phyloP scores from a whole-genome alignment of 2,329 filamentous ascomycete genomes.

The Neodidymelliopsis sp. region DNA sequence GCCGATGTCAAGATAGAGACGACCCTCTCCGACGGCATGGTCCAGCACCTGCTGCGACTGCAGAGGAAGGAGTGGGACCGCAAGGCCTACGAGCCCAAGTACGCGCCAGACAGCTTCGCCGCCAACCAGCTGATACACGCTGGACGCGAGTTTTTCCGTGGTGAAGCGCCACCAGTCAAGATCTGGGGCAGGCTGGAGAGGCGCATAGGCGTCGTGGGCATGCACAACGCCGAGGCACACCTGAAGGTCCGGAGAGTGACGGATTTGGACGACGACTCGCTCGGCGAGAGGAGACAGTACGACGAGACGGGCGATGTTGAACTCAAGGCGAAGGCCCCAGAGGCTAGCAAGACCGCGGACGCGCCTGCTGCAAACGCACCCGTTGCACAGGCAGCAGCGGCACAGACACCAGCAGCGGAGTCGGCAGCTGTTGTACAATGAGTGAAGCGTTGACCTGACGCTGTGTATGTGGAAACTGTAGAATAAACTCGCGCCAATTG shows the following conservation, averaged over 20 bases:
- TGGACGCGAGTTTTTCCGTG: constrained; percentile 43
- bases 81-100: constrained; percentile 46
- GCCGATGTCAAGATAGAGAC: constrained; percentile 21
- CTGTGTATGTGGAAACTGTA: constrained; percentile 3
- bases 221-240: constrained; percentile 42
- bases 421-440: constrained; percentile 7
- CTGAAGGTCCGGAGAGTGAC: constrained; percentile 34
- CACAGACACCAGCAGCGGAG: constrained; percentile 1
- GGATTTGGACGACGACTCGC: constrained; percentile 30
- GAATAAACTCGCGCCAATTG: constrained; percentile 10
- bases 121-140: constrained; percentile 42
- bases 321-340: neutral
- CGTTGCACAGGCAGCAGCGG: constrained; percentile 6
- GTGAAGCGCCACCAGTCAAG: constrained; percentile 42
- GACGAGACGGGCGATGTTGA: constrained; percentile 11
- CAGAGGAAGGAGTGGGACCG: constrained; percentile 48
- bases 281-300: constrained; percentile 27
- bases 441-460: neutral
- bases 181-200: constrained; percentile 39
- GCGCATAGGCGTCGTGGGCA: constrained; percentile 42
- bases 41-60: constrained; percentile 42
- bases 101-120: constrained; percentile 42
- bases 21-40: constrained; percentile 39
- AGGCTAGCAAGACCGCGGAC: neutral
- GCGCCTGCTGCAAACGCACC: constrained; percentile 4